Percentiles rank a stretch among this genome's conserved stretches.
Evolutionary conservation across 371 early-diverging fungal genomes (phyloP).

Genomic region (Circinella umbellata): DNA sequence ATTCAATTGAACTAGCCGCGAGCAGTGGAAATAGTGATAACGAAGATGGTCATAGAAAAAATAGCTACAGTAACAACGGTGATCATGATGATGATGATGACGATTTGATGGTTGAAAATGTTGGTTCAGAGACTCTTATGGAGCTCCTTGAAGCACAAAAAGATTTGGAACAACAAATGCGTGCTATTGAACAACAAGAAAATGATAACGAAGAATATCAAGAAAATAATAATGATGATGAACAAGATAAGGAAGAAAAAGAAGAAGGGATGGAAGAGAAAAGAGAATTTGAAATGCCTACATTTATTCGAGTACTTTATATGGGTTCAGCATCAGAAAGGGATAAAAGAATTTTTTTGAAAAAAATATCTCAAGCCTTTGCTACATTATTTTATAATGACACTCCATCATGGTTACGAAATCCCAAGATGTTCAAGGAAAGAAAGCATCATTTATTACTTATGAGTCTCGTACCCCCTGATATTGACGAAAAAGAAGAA

Average conservation of each 20-base stretch:
- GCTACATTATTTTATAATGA: constrained; percentile 10
- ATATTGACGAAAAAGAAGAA: constrained; percentile 9
- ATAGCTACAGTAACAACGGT: constrained; percentile 6
- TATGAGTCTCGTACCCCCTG: constrained; percentile 24
- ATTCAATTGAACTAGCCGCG: constrained; percentile 7
- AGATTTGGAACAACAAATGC: constrained; percentile 31
- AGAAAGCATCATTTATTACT: constrained; percentile 38
- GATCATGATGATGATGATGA: constrained; percentile 11
- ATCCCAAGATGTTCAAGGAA: constrained; percentile 32
- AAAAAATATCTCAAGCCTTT: constrained; percentile 42
- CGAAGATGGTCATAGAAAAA: neutral
- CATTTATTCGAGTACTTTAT: constrained; percentile 39
- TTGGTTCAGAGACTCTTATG: constrained; percentile 27
- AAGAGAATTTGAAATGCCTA: constrained; percentile 28
- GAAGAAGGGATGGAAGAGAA: neutral
- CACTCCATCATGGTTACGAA: constrained; percentile 16
- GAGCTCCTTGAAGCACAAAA: constrained; percentile 18
- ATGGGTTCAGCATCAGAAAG: constrained; percentile 40
- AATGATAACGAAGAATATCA: neutral
- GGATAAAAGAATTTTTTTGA: constrained; percentile 37
- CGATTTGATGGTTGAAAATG: constrained; percentile 10
- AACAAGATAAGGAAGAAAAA: neutral
- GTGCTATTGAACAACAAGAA: constrained; percentile 29
- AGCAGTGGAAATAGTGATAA: neutral
- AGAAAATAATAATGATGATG: neutral